Conservation (phyloP, 805 yeast species). For the Danielia oregonensis region DNA sequence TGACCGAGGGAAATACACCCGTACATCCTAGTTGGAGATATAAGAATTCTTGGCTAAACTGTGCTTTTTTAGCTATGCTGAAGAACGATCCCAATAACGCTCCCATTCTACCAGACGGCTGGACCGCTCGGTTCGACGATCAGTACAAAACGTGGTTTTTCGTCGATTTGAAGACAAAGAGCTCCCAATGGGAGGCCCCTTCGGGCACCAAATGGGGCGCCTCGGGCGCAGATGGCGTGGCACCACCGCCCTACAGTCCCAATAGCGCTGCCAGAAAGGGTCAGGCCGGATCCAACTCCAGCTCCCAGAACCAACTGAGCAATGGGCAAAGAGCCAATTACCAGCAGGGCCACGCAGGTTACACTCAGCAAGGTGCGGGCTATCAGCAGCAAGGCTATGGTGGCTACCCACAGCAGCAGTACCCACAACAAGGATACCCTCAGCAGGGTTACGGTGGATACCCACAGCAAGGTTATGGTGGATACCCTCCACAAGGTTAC, state of each 20-base stretch:
- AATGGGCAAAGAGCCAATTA: no score
- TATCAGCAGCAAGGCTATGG: slow-evolving; percentile 23
- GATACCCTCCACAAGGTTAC: slow-evolving; percentile 11
- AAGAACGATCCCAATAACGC: slow-evolving; percentile 26
- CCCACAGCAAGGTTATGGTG: slow-evolving; percentile 21
- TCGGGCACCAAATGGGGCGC: slow-evolving; percentile 44
- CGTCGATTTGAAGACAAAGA: slow-evolving; percentile 66
- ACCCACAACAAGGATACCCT: slow-evolving; percentile 13
- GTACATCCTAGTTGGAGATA: no score
- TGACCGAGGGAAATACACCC: no score
- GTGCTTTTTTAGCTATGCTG: neutral
- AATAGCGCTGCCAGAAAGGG: slow-evolving; percentile 4
- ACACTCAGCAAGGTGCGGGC: slow-evolving; percentile 24
- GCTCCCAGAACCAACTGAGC: no score
- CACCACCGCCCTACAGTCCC: slow-evolving; percentile 44
- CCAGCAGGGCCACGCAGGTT: slow-evolving; percentile 19
- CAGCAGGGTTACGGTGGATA: slow-evolving; percentile 33
- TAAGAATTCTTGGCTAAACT: no score
- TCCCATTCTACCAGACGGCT: slow-evolving; percentile 61
- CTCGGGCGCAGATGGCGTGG: slow-evolving; percentile 18
- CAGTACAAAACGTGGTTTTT: slow-evolving; percentile 73
- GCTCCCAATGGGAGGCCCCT: slow-evolving; percentile 93
- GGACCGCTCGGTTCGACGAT: slow-evolving; percentile 73
- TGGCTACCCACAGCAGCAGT: slow-evolving; percentile 27
- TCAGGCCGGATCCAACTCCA: neutral